A percentile compares a stretch with the other conserved stretches of the same genome.
Evolutionary conservation across 1,139 yeast species (phyloP).

Genomic region (Suhomyces bokatorum): DNA sequence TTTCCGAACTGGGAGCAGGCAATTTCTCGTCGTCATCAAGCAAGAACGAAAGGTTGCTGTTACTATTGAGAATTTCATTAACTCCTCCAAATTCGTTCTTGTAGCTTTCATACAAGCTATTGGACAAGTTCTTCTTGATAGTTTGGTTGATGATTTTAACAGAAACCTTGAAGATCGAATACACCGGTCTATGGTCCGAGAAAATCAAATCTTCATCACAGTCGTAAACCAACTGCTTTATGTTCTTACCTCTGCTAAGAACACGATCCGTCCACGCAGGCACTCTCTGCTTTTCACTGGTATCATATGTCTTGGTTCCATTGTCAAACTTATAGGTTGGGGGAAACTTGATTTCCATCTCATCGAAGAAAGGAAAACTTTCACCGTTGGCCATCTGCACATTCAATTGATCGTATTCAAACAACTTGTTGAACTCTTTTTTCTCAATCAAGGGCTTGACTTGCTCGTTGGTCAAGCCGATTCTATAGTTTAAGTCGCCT

Average conservation of each 20-base stretch:
- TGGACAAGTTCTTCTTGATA: constrained; percentile 56
- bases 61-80: constrained; percentile 38
- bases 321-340: constrained; percentile 95
- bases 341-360: constrained; percentile 69
- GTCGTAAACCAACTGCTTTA: constrained; percentile 67
- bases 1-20: constrained; percentile 89
- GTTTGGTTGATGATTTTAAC: constrained; percentile 71
- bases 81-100: constrained; percentile 45
- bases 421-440: constrained; percentile 53
- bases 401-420: constrained; percentile 75
- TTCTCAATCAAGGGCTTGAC: constrained; percentile 58
- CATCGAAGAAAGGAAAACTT: constrained; percentile 67
- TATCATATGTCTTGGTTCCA: constrained; percentile 76
- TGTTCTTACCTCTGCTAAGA: constrained; percentile 50
- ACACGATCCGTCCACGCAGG: constrained; percentile 94
- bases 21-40: constrained; percentile 38
- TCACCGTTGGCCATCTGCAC: constrained; percentile 71
- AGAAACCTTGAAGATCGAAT: constrained; percentile 67
- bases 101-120: constrained; percentile 59
- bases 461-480: constrained; percentile 61
- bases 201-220: constrained; percentile 62
- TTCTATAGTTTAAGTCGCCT: constrained; percentile 91
- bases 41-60: constrained; percentile 31
- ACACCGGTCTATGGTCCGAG: constrained; percentile 94
- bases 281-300: constrained; percentile 76